Evolutionary conservation across 352 stramenopile genomes (phyloP), one percentile per base, ranked within the genome.

Genomic region (Globisporangium cystogenes): DNA sequence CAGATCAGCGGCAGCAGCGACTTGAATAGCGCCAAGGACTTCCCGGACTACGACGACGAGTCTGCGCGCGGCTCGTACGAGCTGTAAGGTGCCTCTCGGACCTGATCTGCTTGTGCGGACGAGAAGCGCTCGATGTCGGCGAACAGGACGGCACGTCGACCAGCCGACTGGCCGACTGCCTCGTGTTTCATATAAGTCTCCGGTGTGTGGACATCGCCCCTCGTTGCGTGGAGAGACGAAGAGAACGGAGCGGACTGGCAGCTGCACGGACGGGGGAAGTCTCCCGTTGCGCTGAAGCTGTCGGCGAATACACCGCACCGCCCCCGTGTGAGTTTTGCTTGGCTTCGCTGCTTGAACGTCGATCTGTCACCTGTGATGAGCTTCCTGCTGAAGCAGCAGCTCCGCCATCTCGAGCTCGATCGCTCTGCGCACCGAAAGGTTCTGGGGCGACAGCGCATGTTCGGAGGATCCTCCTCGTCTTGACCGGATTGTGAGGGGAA

Each of bases 31-130:
- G 58, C 52, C 43, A 76, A 88, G 65, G 78, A 89, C 24, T 89
- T 87, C 53, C 80, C 80, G 1, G 80, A 91, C 57, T 74, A 76
- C 50, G 74, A 88, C 37, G 74, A 88, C 55, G 72, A 82, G 27
- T 87, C 77, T 8, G 75, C 75, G 36, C 81, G 81, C 62, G 81
- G 76, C 44, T 91, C 81, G 26, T 91, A 91, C 57, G 81, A 91
- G 68, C 62, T 91, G 48, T 91, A 85, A 70, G 52, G n/a, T n/a
- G n/a, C n/a, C n/a, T n/a, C n/a, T n/a, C n/a, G n/a, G n/a, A n/a
- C n/a, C n/a, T n/a, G 31, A 36, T 36, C 31, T 36, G 31, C 31
- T 36, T 51, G 45, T 46, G 18, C 31, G 35, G 31, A 39, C 21
- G 42, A 44, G 46, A 36, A 36, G 31, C 31, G 31, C 31, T 36